Base-by-base conservation (phyloP, 345 rosid genomes). In the Brassica nigra region DNA sequence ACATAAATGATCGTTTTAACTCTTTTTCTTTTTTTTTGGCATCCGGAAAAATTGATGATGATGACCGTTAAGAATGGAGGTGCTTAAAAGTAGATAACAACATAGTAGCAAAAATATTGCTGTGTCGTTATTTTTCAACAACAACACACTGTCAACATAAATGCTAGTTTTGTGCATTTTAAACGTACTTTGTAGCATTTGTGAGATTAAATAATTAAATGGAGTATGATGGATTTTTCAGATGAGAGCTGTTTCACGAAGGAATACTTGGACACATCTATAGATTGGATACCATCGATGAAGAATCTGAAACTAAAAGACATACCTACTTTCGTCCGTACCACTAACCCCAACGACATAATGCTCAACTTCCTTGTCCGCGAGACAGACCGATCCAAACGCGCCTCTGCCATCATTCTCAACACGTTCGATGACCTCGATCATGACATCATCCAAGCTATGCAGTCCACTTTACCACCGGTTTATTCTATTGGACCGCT, bases 241-340 rank as follows among this genome's bases (percentile, higher is more conserved):
- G 85, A 83, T 81, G 78, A 75, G 20, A 81, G 77, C 29, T 68
- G 74, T 47, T 23, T 85, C 14, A 64, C 77, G 3, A 85, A 86
- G n/a, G 84, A 83, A 18, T 59, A 76, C 23, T 44, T 86, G 27
- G 86, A 84, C 37, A 71, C 76, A 1, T 3, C 58, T 2, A 68
- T 84, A 54, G 85, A 84, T 71, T 86, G 87, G 87, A 82, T 86
- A 63, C 87, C 89, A 0, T 68, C 78, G 1, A 77, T 86, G 86
- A 76, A 72, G 8, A 67, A 78, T 15, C 75, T 84, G 6, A 71
- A 78, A 1, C 16, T 86, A 18, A 86, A 33, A 70, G 84, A 86
- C 72, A 71, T 86, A 10, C 86, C 87, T 18, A 80, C 77, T 16
- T 86, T 82, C n/a, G 16, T 78, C 27, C 75, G 83, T 47, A 80